Evolutionary conservation across 2,329 filamentous ascomycete species (phyloP), one percentile per base, ranked within the genome.

Genomic region (Pseudogymnoascus sp.): DNA sequence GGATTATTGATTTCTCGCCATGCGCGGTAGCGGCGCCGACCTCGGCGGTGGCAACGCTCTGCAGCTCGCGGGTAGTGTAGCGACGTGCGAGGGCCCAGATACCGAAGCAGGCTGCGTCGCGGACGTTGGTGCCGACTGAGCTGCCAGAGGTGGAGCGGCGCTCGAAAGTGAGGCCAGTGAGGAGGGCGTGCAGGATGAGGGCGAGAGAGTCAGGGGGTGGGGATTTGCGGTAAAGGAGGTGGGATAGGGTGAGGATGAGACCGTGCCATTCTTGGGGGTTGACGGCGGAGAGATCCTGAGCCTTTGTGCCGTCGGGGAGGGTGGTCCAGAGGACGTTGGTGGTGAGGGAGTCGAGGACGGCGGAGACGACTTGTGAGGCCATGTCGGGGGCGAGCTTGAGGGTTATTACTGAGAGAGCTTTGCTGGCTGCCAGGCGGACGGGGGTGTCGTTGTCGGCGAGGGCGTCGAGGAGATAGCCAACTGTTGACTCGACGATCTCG

Each of bases 81-180:
- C 93, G 88, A 62, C 95, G 84, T 22, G 93, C 91, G 6, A 98
- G 75, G 1, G 93, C 89, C 95, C 95, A 99, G 24, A 98, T 88
- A 6, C 95, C 95, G 73, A 98, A 99, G 73, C 93, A 97, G 2
- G 95, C 91, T 11, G 95, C 93, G 77, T 99, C 95, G 56, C 95
- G 86, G 14, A 99, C 93, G 69, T 96, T 96, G 1, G 90, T 89
- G 1, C 95, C 95, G 10, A 93, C 81, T 2, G 91, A 93, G 11
- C 84, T 86, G n/a, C 95, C 93, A 2, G 91, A 91, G 0, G 91
- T 84, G 53, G 89, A 90, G 64, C 93, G 84, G 71, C 96, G 91
- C 74, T 99, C 93, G 72, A 98, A 99, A 0, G 87, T 86, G 26
- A 98, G 79, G 0, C 91, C 93, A 8, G 90, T 83, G 0, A 96